Percentiles rank a stretch among this genome's conserved stretches.
Evolutionary conservation across 1,284 basidiomycete species (phyloP).

Genomic region (Sutorius eximius): DNA sequence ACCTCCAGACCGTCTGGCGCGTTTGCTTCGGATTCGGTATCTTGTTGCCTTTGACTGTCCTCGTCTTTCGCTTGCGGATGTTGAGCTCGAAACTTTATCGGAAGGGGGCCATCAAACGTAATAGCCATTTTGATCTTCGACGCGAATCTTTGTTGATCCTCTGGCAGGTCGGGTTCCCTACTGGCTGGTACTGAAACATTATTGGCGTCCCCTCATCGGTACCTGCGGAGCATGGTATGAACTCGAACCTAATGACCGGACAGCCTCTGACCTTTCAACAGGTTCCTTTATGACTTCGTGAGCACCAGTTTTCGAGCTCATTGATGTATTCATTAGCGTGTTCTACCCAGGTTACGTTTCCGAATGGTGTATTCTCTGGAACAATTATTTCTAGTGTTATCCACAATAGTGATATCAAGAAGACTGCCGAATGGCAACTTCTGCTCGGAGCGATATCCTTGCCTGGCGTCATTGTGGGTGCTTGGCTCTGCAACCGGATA

Average conservation of each 20-base stretch:
- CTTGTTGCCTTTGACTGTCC: slow-evolving; percentile 66
- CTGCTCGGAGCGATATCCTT: slow-evolving; percentile 67
- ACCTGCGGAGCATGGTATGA: slow-evolving; percentile 69
- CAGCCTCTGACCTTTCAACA: slow-evolving; percentile 26
- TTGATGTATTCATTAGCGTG: background rate
- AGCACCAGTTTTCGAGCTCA: slow-evolving; percentile 13
- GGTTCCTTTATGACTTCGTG: slow-evolving; percentile 78
- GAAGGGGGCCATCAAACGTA: slow-evolving; percentile 64
- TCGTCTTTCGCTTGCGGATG: slow-evolving; percentile 74
- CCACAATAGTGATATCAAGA: slow-evolving; percentile 52
- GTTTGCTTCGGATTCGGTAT: slow-evolving; percentile 75
- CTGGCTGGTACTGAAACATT: slow-evolving; percentile 57
- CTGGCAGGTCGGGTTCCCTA: slow-evolving; percentile 60
- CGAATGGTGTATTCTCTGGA: slow-evolving; percentile 68
- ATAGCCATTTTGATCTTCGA: background rate
- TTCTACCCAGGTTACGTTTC: slow-evolving; percentile 57
- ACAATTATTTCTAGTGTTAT: slow-evolving; percentile 65
- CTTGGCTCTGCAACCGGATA: slow-evolving; percentile 61
- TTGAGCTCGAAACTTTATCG: slow-evolving; percentile 66
- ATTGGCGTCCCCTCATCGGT: slow-evolving; percentile 70
- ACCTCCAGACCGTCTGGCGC: slow-evolving; percentile 74
- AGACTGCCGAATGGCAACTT: slow-evolving; percentile 71
- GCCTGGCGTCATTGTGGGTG: slow-evolving; percentile 64
- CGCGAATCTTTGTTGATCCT: slow-evolving; percentile 5
- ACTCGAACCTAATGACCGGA: background rate